Percentiles rank a stretch among this genome's conserved stretches.
These are phyloP conservation scores for Arabidopsis hybrid DNA, from an alignment of 441 rosid species.

Conservation along the genomic window DNA sequence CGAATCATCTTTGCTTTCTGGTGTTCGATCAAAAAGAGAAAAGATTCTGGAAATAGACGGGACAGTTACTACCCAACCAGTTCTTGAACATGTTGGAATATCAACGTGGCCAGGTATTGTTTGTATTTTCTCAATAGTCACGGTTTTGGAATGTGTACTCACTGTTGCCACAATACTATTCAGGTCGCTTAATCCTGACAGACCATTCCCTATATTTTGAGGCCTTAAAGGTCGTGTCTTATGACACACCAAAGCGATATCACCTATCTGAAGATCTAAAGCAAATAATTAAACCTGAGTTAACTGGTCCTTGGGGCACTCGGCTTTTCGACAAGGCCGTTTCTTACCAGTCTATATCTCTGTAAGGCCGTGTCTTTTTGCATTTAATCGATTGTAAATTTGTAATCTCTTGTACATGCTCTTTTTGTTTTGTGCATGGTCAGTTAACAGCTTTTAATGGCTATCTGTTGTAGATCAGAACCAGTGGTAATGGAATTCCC, in stretches of 20 bases:
- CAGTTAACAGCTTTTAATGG: conserved; percentile 37
- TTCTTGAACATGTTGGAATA: conserved; percentile 94
- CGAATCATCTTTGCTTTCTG: conserved; percentile 80
- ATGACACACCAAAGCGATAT: conserved; percentile 84
- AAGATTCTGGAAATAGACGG: conserved; percentile 91
- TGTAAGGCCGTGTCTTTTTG: conserved; percentile 60
- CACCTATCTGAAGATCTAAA: conserved; percentile 85
- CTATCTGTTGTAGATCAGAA: conserved; percentile 69
- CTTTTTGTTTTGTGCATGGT: conserved; percentile 24
- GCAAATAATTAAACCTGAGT: conserved; percentile 85
- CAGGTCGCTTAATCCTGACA: conserved; percentile 87
- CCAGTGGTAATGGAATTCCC: conserved; percentile 92
- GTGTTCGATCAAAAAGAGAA: conserved; percentile 71
- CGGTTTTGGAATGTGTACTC: conserved; percentile 7
- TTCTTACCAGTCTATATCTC: conserved; percentile 73
- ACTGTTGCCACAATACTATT: conserved; percentile 23
- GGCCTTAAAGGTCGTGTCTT: conserved; percentile 86
- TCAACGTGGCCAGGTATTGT: conserved; percentile 93
- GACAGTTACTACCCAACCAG: conserved; percentile 93
- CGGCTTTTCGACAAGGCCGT: conserved; percentile 97
- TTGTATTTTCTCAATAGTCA: conserved; percentile 22
- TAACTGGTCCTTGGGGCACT: conserved; percentile 98
- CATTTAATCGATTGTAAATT: background rate
- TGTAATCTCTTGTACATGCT: conserved; percentile 16
- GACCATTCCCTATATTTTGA: conserved; percentile 92